Evolutionary conservation across 208 protist species (phyloP).

Genomic region (Naegleria lovaniensis): DNA sequence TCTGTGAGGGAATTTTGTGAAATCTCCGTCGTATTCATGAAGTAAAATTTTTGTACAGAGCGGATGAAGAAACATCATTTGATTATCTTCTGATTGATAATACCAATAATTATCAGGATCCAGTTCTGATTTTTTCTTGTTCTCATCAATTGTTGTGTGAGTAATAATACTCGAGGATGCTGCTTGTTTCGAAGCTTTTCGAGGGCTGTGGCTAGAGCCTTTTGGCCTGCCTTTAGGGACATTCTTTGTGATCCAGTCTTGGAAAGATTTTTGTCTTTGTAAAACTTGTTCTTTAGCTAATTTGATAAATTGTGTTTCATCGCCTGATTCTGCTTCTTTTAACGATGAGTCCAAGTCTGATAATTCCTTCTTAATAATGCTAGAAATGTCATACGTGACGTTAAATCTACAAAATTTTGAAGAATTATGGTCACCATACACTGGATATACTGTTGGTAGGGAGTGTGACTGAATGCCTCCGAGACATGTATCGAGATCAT

Average conservation of each 20-base stretch:
- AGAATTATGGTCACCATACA: not conserved
- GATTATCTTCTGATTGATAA: not conserved
- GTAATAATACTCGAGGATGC: not conserved
- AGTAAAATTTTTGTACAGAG: conserved; percentile 1
- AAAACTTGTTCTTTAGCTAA: not conserved
- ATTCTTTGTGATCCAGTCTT: not conserved
- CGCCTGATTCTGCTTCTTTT: not conserved
- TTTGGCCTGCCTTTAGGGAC: not conserved
- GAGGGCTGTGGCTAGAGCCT: not conserved
- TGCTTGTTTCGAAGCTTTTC: not conserved
- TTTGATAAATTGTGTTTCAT: not conserved
- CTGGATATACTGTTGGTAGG: not conserved
- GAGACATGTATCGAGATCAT: not conserved
- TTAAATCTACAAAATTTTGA: not conserved
- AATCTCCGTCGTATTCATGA: not conserved
- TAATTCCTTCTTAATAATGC: not conserved
- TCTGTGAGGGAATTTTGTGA: not conserved
- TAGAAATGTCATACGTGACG: not conserved
- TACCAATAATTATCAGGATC: conserved; percentile 9
- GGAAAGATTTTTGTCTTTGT: not conserved
- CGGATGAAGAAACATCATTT: not conserved
- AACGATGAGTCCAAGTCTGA: not conserved
- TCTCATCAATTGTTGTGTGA: not conserved
- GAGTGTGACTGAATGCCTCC: not conserved
- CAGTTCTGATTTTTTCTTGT: not conserved